Evolutionary conservation across 83 land plant species (phyloP).

Genomic region (Isoetes engelmannii): DNA sequence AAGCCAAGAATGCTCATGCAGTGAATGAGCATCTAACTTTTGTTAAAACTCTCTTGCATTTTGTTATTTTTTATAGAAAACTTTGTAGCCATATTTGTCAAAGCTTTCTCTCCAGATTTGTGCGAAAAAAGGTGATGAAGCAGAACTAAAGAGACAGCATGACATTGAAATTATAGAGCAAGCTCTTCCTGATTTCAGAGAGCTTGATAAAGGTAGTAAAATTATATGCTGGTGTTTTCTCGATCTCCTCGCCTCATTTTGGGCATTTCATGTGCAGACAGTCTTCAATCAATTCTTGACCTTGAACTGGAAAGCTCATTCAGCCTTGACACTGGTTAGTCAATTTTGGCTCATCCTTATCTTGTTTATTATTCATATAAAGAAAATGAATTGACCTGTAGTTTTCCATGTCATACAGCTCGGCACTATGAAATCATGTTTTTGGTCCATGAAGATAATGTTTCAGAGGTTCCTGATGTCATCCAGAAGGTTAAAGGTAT

Average conservation of each 20-base stretch:
- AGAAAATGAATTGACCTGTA: neutral
- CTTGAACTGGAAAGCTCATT: slow-evolving; percentile 23
- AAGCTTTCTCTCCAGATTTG: no score
- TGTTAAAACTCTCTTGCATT: no score
- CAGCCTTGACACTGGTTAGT: slow-evolving; percentile 14
- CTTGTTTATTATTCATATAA: neutral
- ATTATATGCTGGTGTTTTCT: neutral
- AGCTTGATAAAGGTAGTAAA: slow-evolving; percentile 21
- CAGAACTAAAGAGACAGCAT: slow-evolving; percentile 8
- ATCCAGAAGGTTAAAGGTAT: slow-evolving; percentile 71
- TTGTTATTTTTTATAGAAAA: no score
- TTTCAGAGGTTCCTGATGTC: slow-evolving; percentile 57
- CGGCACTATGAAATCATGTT: slow-evolving; percentile 94
- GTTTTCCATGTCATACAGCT: slow-evolving; percentile 32
- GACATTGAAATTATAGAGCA: slow-evolving; percentile 3
- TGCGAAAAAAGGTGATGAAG: no score
- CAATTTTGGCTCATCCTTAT: neutral
- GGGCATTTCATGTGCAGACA: slow-evolving; percentile 13
- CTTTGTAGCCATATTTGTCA: no score
- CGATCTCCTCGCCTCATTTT: neutral
- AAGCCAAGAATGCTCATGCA: no score
- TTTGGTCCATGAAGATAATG: slow-evolving; percentile 69
- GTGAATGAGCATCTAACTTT: no score
- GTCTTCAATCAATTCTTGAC: slow-evolving; percentile 21
- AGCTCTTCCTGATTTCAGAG: slow-evolving; percentile 19